A percentile compares a stretch with the other conserved stretches of the same genome.
phyloP scores from a whole-genome alignment of 2,329 filamentous ascomycete species.

The Arthroderma sp. region DNA sequence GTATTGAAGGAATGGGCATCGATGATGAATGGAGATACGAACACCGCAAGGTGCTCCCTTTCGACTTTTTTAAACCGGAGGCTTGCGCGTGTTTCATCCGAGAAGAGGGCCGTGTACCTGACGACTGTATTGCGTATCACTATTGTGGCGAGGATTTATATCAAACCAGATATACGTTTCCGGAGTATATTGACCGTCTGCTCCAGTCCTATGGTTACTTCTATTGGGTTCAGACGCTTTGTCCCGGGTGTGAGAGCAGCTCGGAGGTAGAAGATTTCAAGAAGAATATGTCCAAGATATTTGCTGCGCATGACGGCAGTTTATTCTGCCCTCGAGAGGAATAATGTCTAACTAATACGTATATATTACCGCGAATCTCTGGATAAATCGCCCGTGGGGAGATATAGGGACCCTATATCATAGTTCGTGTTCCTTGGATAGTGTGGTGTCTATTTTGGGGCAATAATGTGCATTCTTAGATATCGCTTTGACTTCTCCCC shows the following conservation, averaged over 20 bases:
- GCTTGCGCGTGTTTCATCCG: background rate
- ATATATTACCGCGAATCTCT: no score
- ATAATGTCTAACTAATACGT: no score
- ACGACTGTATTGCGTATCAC: background rate
- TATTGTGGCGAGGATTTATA: background rate
- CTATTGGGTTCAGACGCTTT: background rate
- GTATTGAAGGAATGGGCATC: background rate
- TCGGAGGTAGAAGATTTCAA: background rate
- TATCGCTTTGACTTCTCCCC: no score
- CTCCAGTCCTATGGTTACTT: background rate
- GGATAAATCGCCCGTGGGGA: no score
- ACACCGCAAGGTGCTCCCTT: slow-evolving; percentile 1
- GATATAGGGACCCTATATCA: no score
- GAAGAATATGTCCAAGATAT: no score
- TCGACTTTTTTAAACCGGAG: slow-evolving; percentile 1
- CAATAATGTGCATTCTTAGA: no score
- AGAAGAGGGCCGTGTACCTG: background rate
- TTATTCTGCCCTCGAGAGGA: no score
- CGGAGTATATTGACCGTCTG: slow-evolving; percentile 1
- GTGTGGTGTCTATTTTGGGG: no score
- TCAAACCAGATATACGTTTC: background rate
- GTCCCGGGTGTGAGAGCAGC: background rate
- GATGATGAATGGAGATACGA: slow-evolving; percentile 2
- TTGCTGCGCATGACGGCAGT: no score
- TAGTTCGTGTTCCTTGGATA: no score